Conservation (phyloP, 2,329 filamentous ascomycete species). For the Talaromyces verruculosus region DNA sequence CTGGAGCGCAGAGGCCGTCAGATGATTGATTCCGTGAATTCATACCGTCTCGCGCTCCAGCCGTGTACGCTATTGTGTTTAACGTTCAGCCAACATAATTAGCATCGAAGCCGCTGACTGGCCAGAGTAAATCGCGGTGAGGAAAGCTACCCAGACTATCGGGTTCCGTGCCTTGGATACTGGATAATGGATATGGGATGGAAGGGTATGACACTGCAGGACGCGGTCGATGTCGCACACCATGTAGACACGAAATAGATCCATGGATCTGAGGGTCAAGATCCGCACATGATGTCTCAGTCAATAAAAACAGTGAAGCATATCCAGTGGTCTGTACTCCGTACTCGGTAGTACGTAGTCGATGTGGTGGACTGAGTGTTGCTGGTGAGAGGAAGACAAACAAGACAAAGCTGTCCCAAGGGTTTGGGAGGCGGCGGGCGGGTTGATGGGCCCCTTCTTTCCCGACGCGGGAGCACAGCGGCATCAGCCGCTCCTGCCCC, state of each 20-base stretch:
- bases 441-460: conserved; percentile 12
- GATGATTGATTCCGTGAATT: conserved; percentile 6
- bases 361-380: not conserved
- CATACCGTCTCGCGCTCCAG: not conserved
- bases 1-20: conserved; percentile 6
- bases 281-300: not conserved
- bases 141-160: conserved; percentile 20
- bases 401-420: conserved; percentile 17
- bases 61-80: conserved; percentile 5
- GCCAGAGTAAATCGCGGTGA: conserved; percentile 13
- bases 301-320: not conserved
- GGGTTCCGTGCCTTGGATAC: conserved; percentile 15
- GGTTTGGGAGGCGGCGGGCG: conserved; percentile 20
- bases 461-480: conserved; percentile 11
- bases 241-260: not conserved
- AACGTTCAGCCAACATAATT: conserved; percentile 7
- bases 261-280: not conserved
- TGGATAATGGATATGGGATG: not conserved
- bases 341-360: not conserved
- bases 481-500: conserved; percentile 9
- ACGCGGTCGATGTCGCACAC: not conserved
- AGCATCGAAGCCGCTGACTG: conserved; percentile 3
- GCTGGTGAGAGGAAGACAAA: not conserved
- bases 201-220: not conserved
- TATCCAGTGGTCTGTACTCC: not conserved